Conservation (phyloP, 108 stramenopile species). For the Pseudonitzschia delicatissima region DNA sequence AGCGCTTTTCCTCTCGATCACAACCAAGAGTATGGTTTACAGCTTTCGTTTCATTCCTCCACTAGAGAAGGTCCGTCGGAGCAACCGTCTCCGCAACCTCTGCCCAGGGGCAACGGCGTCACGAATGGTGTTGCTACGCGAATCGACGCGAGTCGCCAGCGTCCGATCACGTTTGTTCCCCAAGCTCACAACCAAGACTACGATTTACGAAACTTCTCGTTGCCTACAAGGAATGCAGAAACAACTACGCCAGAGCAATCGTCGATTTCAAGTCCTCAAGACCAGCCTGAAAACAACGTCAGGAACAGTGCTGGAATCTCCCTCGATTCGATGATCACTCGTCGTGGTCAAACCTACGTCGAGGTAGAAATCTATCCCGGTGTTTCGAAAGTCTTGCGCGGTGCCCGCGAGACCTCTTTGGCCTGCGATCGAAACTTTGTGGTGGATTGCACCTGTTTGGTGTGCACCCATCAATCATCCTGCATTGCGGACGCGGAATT, state of each 20-base stretch:
- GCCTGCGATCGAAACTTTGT: conserved; percentile 11
- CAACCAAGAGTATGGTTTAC: neutral
- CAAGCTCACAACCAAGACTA: no score
- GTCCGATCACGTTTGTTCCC: no score
- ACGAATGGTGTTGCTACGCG: no score
- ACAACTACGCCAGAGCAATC: neutral
- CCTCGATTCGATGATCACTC: no score
- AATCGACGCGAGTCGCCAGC: no score
- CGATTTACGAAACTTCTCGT: no score
- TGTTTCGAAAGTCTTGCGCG: conserved; percentile 21
- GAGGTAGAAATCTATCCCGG: conserved; percentile 39
- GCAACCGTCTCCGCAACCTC: neutral
- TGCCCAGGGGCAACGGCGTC: neutral
- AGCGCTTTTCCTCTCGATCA: no score
- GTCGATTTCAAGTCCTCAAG: neutral
- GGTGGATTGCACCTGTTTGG: conserved; percentile 12
- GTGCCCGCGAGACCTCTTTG: conserved; percentile 22
- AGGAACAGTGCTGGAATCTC: neutral
- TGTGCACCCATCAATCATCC: conserved; percentile 12
- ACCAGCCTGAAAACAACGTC: neutral
- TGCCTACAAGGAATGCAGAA: no score
- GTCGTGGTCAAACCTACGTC: neutral
- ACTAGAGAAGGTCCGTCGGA: neutral
- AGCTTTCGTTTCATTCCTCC: neutral
- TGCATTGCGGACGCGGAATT: conserved; percentile 40